phyloP scores from a whole-genome alignment of 257 asterid species.

The Solanum dulcamara region DNA sequence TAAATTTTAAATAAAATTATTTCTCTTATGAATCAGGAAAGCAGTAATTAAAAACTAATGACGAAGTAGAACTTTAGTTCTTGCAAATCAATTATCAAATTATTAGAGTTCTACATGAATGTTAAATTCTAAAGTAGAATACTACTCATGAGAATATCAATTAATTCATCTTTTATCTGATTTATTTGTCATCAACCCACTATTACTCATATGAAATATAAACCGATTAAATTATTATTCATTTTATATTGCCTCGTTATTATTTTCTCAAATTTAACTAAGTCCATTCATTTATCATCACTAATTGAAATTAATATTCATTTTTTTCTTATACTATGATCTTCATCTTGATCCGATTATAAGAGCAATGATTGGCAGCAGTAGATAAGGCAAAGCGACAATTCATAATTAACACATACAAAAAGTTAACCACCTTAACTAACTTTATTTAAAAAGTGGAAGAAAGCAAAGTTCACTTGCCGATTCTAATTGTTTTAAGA shows the following conservation, averaged over 20 bases:
- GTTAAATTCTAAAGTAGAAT: too few species aligned
- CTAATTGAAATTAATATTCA: background rate
- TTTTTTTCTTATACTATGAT: background rate
- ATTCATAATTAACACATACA: background rate
- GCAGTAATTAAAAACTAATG: too few species aligned
- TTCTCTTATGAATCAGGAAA: too few species aligned
- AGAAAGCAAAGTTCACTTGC: slow-evolving; percentile 1
- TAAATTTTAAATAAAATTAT: too few species aligned
- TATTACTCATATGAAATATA: too few species aligned
- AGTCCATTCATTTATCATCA: background rate
- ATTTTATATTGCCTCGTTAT: background rate
- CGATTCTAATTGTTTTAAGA: background rate
- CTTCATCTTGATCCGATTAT: background rate
- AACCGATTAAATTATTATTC: background rate
- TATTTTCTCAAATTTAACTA: background rate
- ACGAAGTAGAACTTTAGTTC: too few species aligned
- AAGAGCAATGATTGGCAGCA: background rate
- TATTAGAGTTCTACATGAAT: too few species aligned
- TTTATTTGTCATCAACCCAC: too few species aligned
- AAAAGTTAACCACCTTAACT: background rate
- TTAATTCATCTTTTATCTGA: too few species aligned
- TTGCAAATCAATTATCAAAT: too few species aligned
- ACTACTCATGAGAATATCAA: too few species aligned
- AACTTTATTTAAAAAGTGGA: background rate
- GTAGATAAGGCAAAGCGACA: background rate